Evolutionary conservation across 164 flowering plant genomes (phyloP).

Genomic region (Dillenia turbinata): DNA sequence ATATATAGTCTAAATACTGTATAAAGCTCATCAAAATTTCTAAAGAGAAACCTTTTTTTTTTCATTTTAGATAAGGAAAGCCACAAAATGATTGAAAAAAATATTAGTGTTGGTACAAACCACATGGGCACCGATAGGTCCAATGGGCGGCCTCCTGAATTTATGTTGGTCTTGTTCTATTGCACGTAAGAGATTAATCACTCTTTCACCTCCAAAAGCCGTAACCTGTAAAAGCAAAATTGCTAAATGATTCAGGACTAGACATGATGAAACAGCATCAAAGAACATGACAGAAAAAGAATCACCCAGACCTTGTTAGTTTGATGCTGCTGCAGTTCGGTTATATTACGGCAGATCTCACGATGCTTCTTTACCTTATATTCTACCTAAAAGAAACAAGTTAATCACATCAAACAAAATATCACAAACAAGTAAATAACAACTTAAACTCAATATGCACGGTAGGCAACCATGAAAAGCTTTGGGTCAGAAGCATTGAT

Average conservation of each 20-base stretch:
- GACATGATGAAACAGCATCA: neutral
- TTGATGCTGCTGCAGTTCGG: slow-evolving; percentile 45
- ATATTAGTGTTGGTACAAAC: slow-evolving; percentile 28
- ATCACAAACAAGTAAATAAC: slow-evolving; percentile 4
- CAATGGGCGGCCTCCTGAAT: slow-evolving; percentile 80
- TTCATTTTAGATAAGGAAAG: no score
- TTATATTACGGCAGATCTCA: slow-evolving; percentile 32
- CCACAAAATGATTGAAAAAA: no score
- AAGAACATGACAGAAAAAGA: neutral
- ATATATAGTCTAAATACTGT: no score
- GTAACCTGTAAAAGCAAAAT: slow-evolving; percentile 55
- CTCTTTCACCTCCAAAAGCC: slow-evolving; percentile 92
- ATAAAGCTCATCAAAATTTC: no score
- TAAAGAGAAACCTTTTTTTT: no score
- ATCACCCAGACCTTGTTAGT: slow-evolving; percentile 59
- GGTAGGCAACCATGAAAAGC: neutral
- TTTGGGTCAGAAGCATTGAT: neutral
- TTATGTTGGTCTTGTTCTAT: slow-evolving; percentile 60
- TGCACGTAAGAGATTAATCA: slow-evolving; percentile 49
- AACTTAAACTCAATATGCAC: neutral
- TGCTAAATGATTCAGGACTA: neutral
- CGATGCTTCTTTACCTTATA: slow-evolving; percentile 33
- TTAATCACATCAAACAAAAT: neutral
- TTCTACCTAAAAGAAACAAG: slow-evolving; percentile 40
- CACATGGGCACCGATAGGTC: slow-evolving; percentile 94